A percentile compares a stretch with the other conserved stretches of the same genome.
Conservation (phyloP, 106 monocot species). For the Triglochin maritima region DNA sequence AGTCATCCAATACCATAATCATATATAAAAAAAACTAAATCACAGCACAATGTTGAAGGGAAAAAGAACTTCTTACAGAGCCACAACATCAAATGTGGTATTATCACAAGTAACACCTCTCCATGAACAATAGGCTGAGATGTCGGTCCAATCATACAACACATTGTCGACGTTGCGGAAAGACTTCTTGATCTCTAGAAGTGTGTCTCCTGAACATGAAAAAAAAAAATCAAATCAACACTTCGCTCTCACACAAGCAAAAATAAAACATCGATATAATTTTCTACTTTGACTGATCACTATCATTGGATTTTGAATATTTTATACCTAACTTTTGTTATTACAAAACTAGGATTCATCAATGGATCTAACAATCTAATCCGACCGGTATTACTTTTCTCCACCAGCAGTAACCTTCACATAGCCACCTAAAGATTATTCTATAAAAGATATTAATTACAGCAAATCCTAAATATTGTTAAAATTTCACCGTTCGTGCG, state of each 20-base stretch:
- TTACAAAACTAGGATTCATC: not conserved
- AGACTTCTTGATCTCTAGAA: constrained; percentile 83
- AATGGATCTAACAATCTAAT: not conserved
- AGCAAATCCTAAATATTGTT: too few species aligned
- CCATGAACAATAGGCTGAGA: constrained; percentile 67
- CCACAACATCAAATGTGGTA: constrained; percentile 57
- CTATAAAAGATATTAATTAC: too few species aligned
- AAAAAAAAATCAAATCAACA: not conserved
- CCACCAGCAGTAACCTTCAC: too few species aligned
- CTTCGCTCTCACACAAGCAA: not conserved
- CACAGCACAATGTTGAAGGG: too few species aligned
- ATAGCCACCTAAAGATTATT: too few species aligned
- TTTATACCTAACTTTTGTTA: not conserved
- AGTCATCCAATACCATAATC: not conserved
- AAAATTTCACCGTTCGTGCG: too few species aligned
- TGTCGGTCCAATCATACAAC: constrained; percentile 58
- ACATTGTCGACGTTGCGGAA: constrained; percentile 70
- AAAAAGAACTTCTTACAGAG: constrained; percentile 45
- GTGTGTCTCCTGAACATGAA: constrained; percentile 33
- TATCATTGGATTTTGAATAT: too few species aligned
- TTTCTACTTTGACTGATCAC: too few species aligned
- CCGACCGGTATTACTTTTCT: too few species aligned
- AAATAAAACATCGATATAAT: not conserved
- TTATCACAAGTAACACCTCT: constrained; percentile 85
- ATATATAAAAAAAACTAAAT: too few species aligned